phyloP scores from a whole-genome alignment of 108 stramenopile species.

The Discostella pseudostelligera region DNA sequence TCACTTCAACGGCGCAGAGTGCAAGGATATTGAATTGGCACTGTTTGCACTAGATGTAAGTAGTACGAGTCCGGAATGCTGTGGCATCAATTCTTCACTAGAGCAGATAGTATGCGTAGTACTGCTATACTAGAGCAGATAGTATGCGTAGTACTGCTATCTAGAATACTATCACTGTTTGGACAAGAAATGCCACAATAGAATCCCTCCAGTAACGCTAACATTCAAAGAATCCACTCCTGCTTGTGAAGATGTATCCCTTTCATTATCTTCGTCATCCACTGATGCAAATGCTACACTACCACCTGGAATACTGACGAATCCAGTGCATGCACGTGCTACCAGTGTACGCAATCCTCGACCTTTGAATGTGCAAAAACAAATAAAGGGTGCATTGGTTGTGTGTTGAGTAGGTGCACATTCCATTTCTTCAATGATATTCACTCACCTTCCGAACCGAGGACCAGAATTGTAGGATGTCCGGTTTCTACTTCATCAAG shows the following conservation, averaged over 20 bases:
- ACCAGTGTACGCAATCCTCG: constrained; percentile 90
- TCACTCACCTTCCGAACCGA: constrained; percentile 86
- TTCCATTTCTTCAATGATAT: too few relatives aligned
- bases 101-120: too few relatives aligned
- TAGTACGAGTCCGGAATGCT: too few relatives aligned
- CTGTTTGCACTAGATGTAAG: too few relatives aligned
- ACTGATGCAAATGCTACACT: constrained; percentile 10
- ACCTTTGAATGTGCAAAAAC: constrained; percentile 12
- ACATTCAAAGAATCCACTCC: constrained; percentile 97
- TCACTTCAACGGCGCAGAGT: too few relatives aligned
- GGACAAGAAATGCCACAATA: constrained; percentile 52
- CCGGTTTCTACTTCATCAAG: constrained; percentile 46
- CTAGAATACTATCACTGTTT: constrained; percentile 10
- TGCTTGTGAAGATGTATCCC: constrained; percentile 14
- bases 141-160: too few relatives aligned
- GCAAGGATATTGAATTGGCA: too few relatives aligned
- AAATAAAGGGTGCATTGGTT: not conserved
- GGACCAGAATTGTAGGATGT: constrained; percentile 87
- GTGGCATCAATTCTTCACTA: too few relatives aligned
- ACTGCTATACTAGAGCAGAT: too few relatives aligned
- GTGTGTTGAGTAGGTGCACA: not conserved
- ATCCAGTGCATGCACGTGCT: constrained; percentile 79
- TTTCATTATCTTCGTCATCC: constrained; percentile 36
- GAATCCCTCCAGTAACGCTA: constrained; percentile 93
- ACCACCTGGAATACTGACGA: constrained; percentile 84